These are phyloP conservation scores for Celoporthe dispersa DNA, from an alignment of 2,329 filamentous ascomycete species.

Conservation along the genomic window DNA sequence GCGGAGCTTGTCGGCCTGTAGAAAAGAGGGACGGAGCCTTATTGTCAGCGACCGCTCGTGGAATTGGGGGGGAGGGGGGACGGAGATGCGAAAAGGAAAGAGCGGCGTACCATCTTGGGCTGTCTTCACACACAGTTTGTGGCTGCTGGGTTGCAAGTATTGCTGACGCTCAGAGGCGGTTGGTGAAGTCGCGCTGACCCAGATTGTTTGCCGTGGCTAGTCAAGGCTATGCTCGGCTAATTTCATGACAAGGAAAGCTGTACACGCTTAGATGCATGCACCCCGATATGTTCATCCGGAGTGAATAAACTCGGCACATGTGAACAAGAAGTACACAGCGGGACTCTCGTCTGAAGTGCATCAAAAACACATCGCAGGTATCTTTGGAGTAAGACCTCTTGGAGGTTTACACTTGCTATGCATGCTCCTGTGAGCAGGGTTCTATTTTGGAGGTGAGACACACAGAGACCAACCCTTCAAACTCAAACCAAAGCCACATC, in stretches of 20 bases:
- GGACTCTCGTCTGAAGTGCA: too few relatives aligned
- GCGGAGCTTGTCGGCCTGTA: constrained; percentile 92
- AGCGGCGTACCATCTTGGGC: constrained; percentile 22
- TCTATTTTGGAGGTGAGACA: constrained; percentile 2
- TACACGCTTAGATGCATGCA: not conserved
- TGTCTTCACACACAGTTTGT: not conserved
- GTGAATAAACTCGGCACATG: not conserved
- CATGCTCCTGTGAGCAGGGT: constrained; percentile 11
- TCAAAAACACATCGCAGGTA: not conserved
- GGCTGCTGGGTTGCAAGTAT: constrained; percentile 9
- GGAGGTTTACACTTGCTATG: not conserved
- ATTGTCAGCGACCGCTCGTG: not conserved
- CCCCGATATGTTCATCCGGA: not conserved
- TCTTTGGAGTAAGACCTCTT: not conserved
- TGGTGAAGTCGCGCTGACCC: not conserved
- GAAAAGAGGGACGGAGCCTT: not conserved
- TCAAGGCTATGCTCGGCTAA: not conserved
- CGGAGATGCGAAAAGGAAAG: not conserved
- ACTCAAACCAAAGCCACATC: not conserved
- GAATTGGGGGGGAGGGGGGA: too few relatives aligned
- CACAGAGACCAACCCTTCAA: not conserved
- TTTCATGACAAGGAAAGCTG: not conserved
- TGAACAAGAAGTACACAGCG: not conserved
- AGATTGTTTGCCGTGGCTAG: not conserved
- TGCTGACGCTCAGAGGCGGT: not conserved